Percentiles rank a stretch among this genome's conserved stretches.
Evolutionary conservation across 352 stramenopile genomes (phyloP).

Genomic region (Thalassiosira livingstoniorum): DNA sequence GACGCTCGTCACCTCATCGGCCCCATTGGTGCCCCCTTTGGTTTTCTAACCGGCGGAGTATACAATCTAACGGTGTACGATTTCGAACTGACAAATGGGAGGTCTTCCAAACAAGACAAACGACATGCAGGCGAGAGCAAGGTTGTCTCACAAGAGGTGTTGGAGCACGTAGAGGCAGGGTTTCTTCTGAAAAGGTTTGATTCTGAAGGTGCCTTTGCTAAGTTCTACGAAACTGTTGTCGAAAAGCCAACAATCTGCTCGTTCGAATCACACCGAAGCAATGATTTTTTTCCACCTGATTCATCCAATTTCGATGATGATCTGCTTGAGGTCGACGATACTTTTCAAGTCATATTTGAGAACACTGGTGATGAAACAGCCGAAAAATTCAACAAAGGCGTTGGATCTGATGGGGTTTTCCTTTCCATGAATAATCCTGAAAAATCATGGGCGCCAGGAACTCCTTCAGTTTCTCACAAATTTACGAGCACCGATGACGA

Average conservation of each 20-base stretch:
- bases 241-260: constrained; percentile 64
- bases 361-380: constrained; percentile 49
- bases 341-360: constrained; percentile 55
- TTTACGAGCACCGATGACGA: constrained; percentile 78
- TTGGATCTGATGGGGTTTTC: constrained; percentile 65
- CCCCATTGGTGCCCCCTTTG: constrained; percentile 80
- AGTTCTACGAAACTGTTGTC: constrained; percentile 67
- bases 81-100: constrained; percentile 54
- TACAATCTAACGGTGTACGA: constrained; percentile 83
- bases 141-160: constrained; percentile 26
- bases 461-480: constrained; percentile 60
- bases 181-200: constrained; percentile 83
- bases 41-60: constrained; percentile 71
- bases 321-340: constrained; percentile 55
- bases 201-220: constrained; percentile 72
- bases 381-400: constrained; percentile 45
- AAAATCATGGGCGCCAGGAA: constrained; percentile 60
- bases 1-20: constrained; percentile 76
- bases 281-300: constrained; percentile 50
- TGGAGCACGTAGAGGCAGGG: constrained; percentile 67
- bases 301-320: constrained; percentile 61
- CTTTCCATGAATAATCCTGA: constrained; percentile 68
- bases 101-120: constrained; percentile 24
- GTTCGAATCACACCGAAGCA: constrained; percentile 67
- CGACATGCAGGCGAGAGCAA: background rate